Evolutionary conservation across 1,284 basidiomycete genomes (phyloP).

Genomic region (Coniophora puteana): DNA sequence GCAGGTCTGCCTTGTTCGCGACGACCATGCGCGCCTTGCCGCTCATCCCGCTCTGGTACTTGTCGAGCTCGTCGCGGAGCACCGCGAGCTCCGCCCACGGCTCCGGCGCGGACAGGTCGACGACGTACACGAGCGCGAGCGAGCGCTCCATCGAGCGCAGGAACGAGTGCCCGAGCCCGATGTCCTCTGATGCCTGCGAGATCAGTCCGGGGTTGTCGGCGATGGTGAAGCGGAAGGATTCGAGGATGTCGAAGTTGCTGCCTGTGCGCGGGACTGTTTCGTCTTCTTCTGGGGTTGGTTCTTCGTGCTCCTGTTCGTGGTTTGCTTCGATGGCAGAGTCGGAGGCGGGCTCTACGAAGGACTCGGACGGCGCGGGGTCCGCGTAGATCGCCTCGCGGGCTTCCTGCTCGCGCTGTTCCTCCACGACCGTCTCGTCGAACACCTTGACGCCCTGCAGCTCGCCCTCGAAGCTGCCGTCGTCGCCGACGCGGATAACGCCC

Average conservation of each 20-base stretch:
- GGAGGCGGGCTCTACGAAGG: conserved; percentile 12
- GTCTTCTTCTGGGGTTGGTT: not conserved
- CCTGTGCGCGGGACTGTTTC: conserved; percentile 32
- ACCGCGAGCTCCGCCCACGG: conserved; percentile 77
- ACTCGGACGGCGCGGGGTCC: conserved; percentile 4
- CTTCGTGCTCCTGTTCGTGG: not conserved
- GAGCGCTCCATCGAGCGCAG: conserved; percentile 92
- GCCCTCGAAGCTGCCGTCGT: conserved; percentile 76
- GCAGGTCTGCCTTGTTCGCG: conserved; percentile 92
- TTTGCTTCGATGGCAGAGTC: conserved; percentile 7
- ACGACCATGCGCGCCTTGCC: conserved; percentile 76
- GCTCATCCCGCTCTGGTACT: conserved; percentile 80
- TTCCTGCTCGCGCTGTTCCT: conserved; percentile 44
- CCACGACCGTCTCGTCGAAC: conserved; percentile 70
- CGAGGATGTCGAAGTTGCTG: conserved; percentile 51
- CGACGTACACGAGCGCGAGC: conserved; percentile 86
- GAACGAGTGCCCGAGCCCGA: conserved; percentile 94
- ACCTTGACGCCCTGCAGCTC: conserved; percentile 46
- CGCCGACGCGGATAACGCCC: conserved; percentile 85
- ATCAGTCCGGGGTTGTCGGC: conserved; percentile 98
- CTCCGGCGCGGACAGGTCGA: conserved; percentile 74
- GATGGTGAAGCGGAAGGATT: conserved; percentile 86
- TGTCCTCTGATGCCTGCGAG: conserved; percentile 63
- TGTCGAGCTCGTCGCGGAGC: conserved; percentile 80
- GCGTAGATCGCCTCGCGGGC: not conserved